Percentiles rank a stretch among this genome's conserved stretches.
These are phyloP conservation scores for Penicillium waksmanii DNA, from an alignment of 495 filamentous ascomycete genomes.

Conservation along the genomic window DNA sequence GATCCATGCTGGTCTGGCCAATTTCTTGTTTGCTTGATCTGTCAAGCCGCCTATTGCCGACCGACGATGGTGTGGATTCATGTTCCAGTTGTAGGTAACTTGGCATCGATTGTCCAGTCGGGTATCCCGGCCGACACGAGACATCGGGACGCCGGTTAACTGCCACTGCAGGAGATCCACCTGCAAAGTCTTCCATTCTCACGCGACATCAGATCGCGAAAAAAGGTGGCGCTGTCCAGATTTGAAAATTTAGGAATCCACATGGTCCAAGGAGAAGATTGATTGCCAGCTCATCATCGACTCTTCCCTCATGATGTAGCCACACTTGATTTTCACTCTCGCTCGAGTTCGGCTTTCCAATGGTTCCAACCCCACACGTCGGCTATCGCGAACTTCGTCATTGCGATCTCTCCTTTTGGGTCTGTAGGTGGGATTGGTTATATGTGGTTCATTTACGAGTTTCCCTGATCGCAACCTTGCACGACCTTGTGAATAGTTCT, in stretches of 20 bases:
- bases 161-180: conserved; percentile 4
- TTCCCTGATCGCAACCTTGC: too few species aligned
- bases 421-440: too few species aligned
- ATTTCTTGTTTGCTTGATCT: neutral
- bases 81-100: neutral
- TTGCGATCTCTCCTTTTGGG: too few species aligned
- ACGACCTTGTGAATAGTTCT: too few species aligned
- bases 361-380: too few species aligned
- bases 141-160: neutral
- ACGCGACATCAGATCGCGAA: neutral
- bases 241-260: neutral
- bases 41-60: neutral
- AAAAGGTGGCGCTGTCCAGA: neutral
- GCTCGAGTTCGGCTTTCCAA: too few species aligned
- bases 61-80: neutral
- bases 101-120: neutral
- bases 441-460: too few species aligned
- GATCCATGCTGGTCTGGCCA: neutral
- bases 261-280: neutral
- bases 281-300: too few species aligned
- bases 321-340: too few species aligned
- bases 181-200: neutral
- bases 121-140: neutral
- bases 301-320: too few species aligned
- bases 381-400: too few species aligned